These are phyloP conservation scores for Garcia nutans DNA, from an alignment of 345 rosid species.

Conservation along the genomic window DNA sequence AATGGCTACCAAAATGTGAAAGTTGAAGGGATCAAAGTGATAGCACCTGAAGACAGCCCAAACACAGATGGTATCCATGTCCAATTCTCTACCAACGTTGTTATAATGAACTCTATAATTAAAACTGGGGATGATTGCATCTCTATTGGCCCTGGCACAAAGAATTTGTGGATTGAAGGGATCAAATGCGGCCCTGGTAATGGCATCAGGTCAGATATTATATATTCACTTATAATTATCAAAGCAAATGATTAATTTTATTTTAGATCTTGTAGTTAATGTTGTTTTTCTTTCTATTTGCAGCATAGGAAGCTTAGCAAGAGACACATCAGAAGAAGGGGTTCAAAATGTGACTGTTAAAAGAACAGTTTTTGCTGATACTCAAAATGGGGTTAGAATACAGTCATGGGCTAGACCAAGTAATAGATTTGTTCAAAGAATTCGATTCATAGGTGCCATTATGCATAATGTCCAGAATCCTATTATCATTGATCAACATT, in stretches of 20 bases:
- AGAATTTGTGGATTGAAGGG: conserved; percentile 10
- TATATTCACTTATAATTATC: too few relatives aligned
- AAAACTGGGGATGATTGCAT: conserved; percentile 35
- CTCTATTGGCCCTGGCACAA: conserved; percentile 34
- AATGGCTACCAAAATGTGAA: conserved; percentile 22
- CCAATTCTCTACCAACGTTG: conserved; percentile 18
- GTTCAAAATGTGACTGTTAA: conserved; percentile 50
- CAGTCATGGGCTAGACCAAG: conserved; percentile 71
- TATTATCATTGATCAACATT: conserved; percentile 57
- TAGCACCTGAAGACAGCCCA: conserved; percentile 25
- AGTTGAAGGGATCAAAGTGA: conserved; percentile 5
- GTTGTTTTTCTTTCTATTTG: too few relatives aligned
- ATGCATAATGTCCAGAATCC: conserved; percentile 50
- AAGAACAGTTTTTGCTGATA: conserved; percentile 33
- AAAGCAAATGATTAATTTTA: too few relatives aligned
- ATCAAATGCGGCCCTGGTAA: conserved; percentile 37
- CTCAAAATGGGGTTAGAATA: conserved; percentile 58
- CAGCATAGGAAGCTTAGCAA: conserved; percentile 64
- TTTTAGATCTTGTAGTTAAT: too few relatives aligned
- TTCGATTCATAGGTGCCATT: conserved; percentile 34
- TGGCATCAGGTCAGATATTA: too few relatives aligned
- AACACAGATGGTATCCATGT: conserved; percentile 37
- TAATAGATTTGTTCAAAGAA: conserved; percentile 46
- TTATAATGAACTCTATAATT: conserved; percentile 11
- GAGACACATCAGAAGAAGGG: conserved; percentile 44